phyloP scores from a whole-genome alignment of 352 stramenopile genomes.

The Phytophthora pseudosyringae region DNA sequence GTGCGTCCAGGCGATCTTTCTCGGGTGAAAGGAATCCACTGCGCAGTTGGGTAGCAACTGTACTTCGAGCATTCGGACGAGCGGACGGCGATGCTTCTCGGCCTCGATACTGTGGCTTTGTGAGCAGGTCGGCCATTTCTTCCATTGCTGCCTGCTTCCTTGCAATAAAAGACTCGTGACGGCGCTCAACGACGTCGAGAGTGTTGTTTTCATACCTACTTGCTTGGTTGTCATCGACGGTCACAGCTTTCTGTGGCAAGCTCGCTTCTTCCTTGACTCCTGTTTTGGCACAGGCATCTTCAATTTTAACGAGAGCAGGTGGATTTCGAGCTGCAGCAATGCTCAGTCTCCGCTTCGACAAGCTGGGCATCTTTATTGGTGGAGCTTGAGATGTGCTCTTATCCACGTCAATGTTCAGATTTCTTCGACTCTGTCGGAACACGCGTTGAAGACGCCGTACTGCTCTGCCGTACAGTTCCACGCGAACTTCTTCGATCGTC shows the following conservation, averaged over 20 bases:
- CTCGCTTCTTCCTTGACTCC: slow-evolving; percentile 11
- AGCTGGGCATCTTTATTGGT: slow-evolving; percentile 27
- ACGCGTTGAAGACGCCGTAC: slow-evolving; percentile 66
- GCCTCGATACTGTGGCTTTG: slow-evolving; percentile 25
- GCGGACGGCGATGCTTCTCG: background rate
- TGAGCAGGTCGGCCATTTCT: slow-evolving; percentile 37
- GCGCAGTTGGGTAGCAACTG: slow-evolving; percentile 17
- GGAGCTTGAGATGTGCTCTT: slow-evolving; percentile 7
- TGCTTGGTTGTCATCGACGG: slow-evolving; percentile 16
- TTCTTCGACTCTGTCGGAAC: slow-evolving; percentile 56
- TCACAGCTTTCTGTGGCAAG: slow-evolving; percentile 8
- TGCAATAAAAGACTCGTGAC: slow-evolving; percentile 31
- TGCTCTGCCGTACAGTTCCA: slow-evolving; percentile 64
- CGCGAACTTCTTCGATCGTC: slow-evolving; percentile 65
- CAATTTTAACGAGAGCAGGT: slow-evolving; percentile 23
- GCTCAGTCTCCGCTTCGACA: slow-evolving; percentile 25
- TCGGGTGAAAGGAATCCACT: slow-evolving; percentile 60
- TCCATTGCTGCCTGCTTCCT: slow-evolving; percentile 30
- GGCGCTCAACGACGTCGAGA: slow-evolving; percentile 13
- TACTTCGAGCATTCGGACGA: slow-evolving; percentile 6
- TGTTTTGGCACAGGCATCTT: slow-evolving; percentile 8
- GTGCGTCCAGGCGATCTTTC: slow-evolving; percentile 52
- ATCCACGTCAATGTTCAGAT: slow-evolving; percentile 12
- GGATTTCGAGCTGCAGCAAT: slow-evolving; percentile 21
- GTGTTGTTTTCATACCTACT: slow-evolving; percentile 10